Percentiles rank a stretch among this genome's conserved stretches.
Conservation (phyloP, 805 yeast genomes). For the Torulaspora indica region DNA sequence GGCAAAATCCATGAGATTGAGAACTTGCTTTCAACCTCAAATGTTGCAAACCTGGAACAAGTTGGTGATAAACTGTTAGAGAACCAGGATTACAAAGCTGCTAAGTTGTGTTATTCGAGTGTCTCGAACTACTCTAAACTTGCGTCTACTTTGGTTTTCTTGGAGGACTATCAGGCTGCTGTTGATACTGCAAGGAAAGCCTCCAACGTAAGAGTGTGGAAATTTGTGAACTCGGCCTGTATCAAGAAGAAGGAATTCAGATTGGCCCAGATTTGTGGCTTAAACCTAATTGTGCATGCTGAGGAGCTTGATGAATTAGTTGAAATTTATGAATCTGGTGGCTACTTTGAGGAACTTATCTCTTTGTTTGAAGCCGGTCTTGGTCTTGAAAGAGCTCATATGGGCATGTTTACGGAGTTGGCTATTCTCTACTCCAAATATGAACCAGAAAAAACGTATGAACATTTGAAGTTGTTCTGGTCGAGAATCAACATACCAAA, state of each 20-base stretch:
- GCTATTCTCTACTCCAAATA: constrained; percentile 89
- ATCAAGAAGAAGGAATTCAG: constrained; percentile 91
- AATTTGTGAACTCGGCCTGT: constrained; percentile 95
- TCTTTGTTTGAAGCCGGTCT: constrained; percentile 92
- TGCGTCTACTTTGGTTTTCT: constrained; percentile 92
- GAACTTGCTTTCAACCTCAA: constrained; percentile 74
- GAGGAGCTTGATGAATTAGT: constrained; percentile 93
- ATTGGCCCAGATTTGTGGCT: constrained; percentile 96
- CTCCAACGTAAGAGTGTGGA: constrained; percentile 90
- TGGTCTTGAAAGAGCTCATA: constrained; percentile 96
- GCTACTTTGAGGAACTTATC: constrained; percentile 87
- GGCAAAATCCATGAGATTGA: constrained; percentile 76
- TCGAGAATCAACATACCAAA: constrained; percentile 96
- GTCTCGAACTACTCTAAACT: constrained; percentile 92
- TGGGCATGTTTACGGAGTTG: constrained; percentile 99
- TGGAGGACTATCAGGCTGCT: constrained; percentile 91
- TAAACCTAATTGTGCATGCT: constrained; percentile 94
- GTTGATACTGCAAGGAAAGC: constrained; percentile 99
- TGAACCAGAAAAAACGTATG: constrained; percentile 85
- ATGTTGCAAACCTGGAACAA: constrained; percentile 85
- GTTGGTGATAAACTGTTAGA: constrained; percentile 90
- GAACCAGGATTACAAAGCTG: constrained; percentile 81
- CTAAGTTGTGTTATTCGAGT: constrained; percentile 77
- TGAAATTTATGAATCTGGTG: constrained; percentile 77
- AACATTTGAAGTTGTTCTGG: constrained; percentile 96